A percentile compares a stretch with the other conserved stretches of the same genome.
Evolutionary conservation across 345 rosid species (phyloP).

Genomic region (Limnanthes douglasii): DNA sequence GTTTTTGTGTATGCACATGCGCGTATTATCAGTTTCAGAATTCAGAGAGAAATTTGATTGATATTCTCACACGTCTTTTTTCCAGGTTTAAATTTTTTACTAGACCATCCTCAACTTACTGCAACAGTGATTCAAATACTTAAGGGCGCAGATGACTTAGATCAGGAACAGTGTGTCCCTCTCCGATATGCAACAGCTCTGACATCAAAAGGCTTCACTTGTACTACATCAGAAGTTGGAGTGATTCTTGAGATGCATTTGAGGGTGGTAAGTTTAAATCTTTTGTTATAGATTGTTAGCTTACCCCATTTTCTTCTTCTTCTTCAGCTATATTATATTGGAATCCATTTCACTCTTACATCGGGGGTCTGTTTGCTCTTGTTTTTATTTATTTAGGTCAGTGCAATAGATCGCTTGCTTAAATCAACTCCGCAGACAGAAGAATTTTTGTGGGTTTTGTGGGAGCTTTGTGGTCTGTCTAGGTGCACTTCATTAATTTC

Average conservation of each 20-base stretch:
- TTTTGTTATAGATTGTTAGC: constrained; percentile 1
- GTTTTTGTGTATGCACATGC: not conserved
- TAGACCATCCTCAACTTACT: constrained; percentile 61
- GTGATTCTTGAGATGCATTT: constrained; percentile 76
- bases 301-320: constrained; percentile 1
- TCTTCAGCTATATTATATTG: too few species aligned
- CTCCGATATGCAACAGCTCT: constrained; percentile 75
- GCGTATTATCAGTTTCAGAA: too few species aligned
- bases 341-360: constrained; percentile 1
- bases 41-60: constrained; percentile 4
- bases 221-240: constrained; percentile 72
- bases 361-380: constrained; percentile 3
- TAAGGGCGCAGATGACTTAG: constrained; percentile 37
- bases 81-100: constrained; percentile 75
- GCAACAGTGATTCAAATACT: constrained; percentile 54
- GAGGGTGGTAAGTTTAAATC: constrained; percentile 74
- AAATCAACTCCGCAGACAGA: constrained; percentile 62
- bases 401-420: constrained; percentile 75
- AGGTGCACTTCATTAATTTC: constrained; percentile 27
- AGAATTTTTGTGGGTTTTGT: constrained; percentile 88
- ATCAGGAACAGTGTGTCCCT: constrained; percentile 77
- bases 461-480: constrained; percentile 94
- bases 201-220: constrained; percentile 80
- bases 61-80: constrained; percentile 13
- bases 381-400: constrained; percentile 39